These are phyloP conservation scores for Pistacia vera DNA, from an alignment of 345 rosid species.

Conservation along the genomic window DNA sequence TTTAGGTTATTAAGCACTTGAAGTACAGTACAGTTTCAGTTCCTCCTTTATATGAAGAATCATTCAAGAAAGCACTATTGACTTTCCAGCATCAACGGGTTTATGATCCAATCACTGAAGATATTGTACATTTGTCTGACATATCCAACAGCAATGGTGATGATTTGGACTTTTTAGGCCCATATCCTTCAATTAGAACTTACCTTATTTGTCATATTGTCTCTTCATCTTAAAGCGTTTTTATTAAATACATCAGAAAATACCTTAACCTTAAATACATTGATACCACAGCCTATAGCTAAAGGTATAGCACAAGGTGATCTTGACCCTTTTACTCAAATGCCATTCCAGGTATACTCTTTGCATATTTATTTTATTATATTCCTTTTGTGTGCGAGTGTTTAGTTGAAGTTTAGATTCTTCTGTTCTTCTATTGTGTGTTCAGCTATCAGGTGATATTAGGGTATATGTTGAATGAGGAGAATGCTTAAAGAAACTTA, in stretches of 20 bases:
- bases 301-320: conserved; percentile 87
- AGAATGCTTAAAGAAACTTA: neutral
- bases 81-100: conserved; percentile 96
- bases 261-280: conserved; percentile 63
- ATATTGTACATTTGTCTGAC: conserved; percentile 55
- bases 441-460: neutral
- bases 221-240: neutral
- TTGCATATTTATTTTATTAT: neutral
- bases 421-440: neutral
- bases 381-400: neutral
- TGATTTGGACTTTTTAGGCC: conserved; percentile 79
- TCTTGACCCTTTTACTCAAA: conserved; percentile 84
- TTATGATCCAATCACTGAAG: conserved; percentile 65
- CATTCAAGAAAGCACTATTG: conserved; percentile 77
- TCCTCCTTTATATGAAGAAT: conserved; percentile 87
- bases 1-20: conserved; percentile 90
- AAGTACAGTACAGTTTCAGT: conserved; percentile 71
- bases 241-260: conserved; percentile 15
- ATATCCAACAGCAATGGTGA: conserved; percentile 47
- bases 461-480: neutral
- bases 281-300: conserved; percentile 68
- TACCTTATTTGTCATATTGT: conserved; percentile 1
- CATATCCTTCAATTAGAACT: conserved; percentile 75
- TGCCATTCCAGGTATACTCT: conserved; percentile 70
- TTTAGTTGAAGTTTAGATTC: conserved; percentile 4